phyloP scores from a whole-genome alignment of 768 basidiomycete genomes.

The Collybiopsis confluens region DNA sequence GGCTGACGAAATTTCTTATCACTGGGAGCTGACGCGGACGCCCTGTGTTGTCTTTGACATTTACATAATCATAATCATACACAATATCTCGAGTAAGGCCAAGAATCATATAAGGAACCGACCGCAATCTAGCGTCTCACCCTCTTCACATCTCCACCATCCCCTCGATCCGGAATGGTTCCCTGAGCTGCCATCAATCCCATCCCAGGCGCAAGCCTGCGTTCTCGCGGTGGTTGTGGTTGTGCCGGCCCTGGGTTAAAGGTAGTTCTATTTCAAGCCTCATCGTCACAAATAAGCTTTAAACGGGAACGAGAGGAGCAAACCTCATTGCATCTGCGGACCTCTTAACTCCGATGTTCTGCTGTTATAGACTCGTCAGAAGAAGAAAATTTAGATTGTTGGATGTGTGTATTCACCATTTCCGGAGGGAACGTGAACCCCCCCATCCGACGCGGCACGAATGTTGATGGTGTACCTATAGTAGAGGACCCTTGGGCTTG shows the following conservation, averaged over 20 bases:
- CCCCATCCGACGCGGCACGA: conserved; percentile 1
- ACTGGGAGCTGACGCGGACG: too few species aligned
- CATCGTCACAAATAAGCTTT: neutral
- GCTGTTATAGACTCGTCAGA: neutral
- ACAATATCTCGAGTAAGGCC: too few species aligned
- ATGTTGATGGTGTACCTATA: neutral
- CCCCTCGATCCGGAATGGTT: neutral
- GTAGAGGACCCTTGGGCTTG: neutral
- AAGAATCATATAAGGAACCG: neutral
- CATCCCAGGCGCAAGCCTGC: conserved; percentile 1
- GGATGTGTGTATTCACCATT: neutral
- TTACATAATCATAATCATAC: too few species aligned
- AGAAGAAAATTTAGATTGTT: neutral
- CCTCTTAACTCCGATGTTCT: conserved; percentile 2
- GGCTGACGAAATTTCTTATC: too few species aligned
- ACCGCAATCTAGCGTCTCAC: neutral
- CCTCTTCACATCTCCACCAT: conserved; percentile 8
- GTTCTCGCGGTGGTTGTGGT: neutral
- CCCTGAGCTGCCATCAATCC: conserved; percentile 7
- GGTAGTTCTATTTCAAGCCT: neutral
- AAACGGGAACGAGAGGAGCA: neutral
- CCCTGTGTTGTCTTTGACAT: too few species aligned
- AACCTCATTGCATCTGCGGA: conserved; percentile 1
- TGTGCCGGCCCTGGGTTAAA: too few species aligned
- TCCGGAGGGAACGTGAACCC: conserved; percentile 7